Evolutionary conservation across 2,329 filamentous ascomycete genomes (phyloP).

Genomic region (Penicillium decumbens): DNA sequence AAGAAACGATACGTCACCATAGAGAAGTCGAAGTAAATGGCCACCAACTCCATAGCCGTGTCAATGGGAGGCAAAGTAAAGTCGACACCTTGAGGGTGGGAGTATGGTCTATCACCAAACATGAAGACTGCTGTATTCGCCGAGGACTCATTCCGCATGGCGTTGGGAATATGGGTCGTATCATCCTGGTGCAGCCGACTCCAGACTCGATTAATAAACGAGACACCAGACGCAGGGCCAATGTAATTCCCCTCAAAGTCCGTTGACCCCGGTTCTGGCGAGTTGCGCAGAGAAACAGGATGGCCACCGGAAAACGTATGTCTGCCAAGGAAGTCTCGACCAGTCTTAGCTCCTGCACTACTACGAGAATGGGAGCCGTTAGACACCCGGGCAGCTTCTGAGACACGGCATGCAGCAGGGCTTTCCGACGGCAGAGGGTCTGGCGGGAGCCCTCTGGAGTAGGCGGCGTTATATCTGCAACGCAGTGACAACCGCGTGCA

Average conservation of each 20-base stretch:
- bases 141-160: conserved; percentile 27
- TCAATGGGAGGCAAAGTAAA: conserved; percentile 40
- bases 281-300: conserved; percentile 31
- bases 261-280: conserved; percentile 46
- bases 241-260: conserved; percentile 54
- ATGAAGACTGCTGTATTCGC: conserved; percentile 46
- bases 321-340: background rate
- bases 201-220: conserved; percentile 64
- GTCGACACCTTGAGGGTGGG: conserved; percentile 30
- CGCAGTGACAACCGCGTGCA: conserved; percentile 31
- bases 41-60: conserved; percentile 44
- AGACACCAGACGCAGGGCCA: conserved; percentile 50
- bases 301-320: conserved; percentile 4
- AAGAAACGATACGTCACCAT: conserved; percentile 58
- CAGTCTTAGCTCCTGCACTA: background rate
- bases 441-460: conserved; percentile 36
- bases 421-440: conserved; percentile 20
- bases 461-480: conserved; percentile 37
- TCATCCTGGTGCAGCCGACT: conserved; percentile 58
- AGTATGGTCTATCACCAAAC: conserved; percentile 51
- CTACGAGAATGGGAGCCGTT: conserved; percentile 4
- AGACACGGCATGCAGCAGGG: background rate
- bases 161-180: conserved; percentile 29
- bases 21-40: conserved; percentile 57
- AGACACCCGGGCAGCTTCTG: background rate